These are phyloP conservation scores for Sarocladium kiliense DNA, from an alignment of 2,329 filamentous ascomycete genomes.

Conservation along the genomic window DNA sequence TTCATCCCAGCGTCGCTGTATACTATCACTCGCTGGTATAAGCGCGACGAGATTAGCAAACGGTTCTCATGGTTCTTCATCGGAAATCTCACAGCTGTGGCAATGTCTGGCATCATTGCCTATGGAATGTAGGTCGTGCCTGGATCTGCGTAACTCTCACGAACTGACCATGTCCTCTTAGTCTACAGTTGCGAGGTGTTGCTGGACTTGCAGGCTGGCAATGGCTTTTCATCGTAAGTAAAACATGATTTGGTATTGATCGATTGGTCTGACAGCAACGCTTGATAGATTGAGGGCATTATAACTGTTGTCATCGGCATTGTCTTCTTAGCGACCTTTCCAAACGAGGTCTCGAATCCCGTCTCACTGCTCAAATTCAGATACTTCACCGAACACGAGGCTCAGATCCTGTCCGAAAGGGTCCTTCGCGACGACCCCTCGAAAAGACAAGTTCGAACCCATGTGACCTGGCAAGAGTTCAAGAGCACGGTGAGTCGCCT, in stretches of 20 bases:
- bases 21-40: slow-evolving; percentile 41
- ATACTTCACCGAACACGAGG: slow-evolving; percentile 27
- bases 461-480: slow-evolving; percentile 24
- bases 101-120: slow-evolving; percentile 33
- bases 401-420: slow-evolving; percentile 24
- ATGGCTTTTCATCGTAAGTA: slow-evolving; percentile 19
- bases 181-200: slow-evolving; percentile 20
- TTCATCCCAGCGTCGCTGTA: slow-evolving; percentile 38
- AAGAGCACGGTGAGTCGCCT: slow-evolving; percentile 23
- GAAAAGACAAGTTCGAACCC: slow-evolving; percentile 21
- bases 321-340: slow-evolving; percentile 19
- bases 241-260: neutral
- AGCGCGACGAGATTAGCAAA: slow-evolving; percentile 35
- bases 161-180: neutral
- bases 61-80: slow-evolving; percentile 38
- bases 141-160: slow-evolving; percentile 16
- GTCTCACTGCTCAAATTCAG: slow-evolving; percentile 20
- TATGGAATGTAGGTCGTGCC: slow-evolving; percentile 22
- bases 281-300: slow-evolving; percentile 22
- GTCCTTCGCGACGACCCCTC: slow-evolving; percentile 20
- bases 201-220: slow-evolving; percentile 19
- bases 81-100: slow-evolving; percentile 35
- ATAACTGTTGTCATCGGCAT: slow-evolving; percentile 22
- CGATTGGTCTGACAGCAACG: neutral
- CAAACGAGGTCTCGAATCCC: slow-evolving; percentile 20